These are phyloP conservation scores for Xylariales sp. DNA, from an alignment of 2,329 filamentous ascomycete genomes.

Conservation along the genomic window DNA sequence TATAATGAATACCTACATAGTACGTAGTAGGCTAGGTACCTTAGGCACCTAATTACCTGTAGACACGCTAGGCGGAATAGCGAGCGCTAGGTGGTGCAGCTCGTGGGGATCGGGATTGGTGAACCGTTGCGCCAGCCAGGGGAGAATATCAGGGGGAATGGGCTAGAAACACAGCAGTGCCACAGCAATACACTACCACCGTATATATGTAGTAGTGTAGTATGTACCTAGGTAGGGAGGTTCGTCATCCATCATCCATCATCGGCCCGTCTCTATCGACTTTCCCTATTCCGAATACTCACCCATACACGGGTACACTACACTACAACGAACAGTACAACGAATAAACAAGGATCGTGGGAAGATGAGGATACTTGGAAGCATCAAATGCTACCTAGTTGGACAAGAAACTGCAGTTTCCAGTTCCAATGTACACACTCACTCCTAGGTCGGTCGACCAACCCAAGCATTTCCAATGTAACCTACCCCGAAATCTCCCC, in stretches of 20 bases:
- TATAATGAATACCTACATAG: no score
- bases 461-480: slow-evolving; percentile 27
- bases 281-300: slow-evolving; percentile 27
- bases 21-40: no score
- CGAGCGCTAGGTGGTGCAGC: background rate
- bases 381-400: slow-evolving; percentile 20
- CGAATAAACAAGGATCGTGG: slow-evolving; percentile 8
- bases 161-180: background rate
- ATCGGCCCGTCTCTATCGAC: slow-evolving; percentile 36
- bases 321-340: background rate
- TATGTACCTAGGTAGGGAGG: background rate
- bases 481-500: slow-evolving; percentile 22
- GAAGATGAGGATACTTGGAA: background rate
- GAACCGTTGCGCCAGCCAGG: slow-evolving; percentile 20
- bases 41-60: no score
- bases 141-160: slow-evolving; percentile 23
- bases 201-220: background rate
- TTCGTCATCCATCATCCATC: slow-evolving; percentile 6
- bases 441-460: background rate
- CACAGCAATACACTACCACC: background rate
- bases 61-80: no score
- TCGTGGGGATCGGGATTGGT: slow-evolving; percentile 1
- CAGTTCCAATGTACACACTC: background rate
- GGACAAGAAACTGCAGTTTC: slow-evolving; percentile 6
- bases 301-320: background rate